Evolutionary conservation across 2,329 filamentous ascomycete species (phyloP).

Genomic region (Drechslerella stenobrocha): DNA sequence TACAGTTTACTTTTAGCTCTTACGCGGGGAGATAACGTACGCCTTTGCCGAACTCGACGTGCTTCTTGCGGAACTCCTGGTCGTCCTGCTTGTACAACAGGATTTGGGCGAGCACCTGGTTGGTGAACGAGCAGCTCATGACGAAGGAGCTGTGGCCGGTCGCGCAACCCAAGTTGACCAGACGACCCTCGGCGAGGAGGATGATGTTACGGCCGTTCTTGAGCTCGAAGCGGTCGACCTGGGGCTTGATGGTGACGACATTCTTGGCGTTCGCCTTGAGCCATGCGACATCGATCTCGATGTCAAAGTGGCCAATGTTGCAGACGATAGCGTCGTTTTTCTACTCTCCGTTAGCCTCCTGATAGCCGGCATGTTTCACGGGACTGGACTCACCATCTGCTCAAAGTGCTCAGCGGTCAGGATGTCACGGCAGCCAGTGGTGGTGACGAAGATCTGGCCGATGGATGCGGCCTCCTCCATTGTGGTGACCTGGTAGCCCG

Average conservation of each 20-base stretch:
- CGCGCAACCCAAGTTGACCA: conserved; percentile 98
- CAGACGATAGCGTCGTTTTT: conserved; percentile 97
- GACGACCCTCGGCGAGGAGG: conserved; percentile 95
- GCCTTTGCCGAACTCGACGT: conserved; percentile 88
- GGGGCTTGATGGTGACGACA: conserved; percentile 98
- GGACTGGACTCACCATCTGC: conserved; percentile 64
- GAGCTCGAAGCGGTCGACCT: conserved; percentile 98
- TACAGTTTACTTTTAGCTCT: not conserved
- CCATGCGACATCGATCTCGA: conserved; percentile 99
- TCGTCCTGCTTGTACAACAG: conserved; percentile 94
- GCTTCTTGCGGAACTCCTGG: conserved; percentile 84
- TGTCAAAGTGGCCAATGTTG: conserved; percentile 99
- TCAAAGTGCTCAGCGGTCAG: conserved; percentile 89
- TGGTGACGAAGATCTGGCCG: conserved; percentile 99
- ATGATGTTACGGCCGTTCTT: conserved; percentile 93
- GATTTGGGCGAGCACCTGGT: conserved; percentile 99
- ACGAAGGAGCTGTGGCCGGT: conserved; percentile 99
- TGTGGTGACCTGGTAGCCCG: conserved; percentile 92
- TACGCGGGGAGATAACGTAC: conserved; percentile 53
- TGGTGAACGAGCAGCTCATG: conserved; percentile 99
- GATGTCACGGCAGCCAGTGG: conserved; percentile 98
- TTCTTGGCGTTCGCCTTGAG: conserved; percentile 78
- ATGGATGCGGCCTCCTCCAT: conserved; percentile 92
- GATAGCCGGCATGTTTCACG: too few species aligned
- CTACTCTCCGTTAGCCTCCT: too few species aligned